Conservation (phyloP, 2,329 filamentous ascomycete species). For the Aspergillus brunneoviolaceus region DNA sequence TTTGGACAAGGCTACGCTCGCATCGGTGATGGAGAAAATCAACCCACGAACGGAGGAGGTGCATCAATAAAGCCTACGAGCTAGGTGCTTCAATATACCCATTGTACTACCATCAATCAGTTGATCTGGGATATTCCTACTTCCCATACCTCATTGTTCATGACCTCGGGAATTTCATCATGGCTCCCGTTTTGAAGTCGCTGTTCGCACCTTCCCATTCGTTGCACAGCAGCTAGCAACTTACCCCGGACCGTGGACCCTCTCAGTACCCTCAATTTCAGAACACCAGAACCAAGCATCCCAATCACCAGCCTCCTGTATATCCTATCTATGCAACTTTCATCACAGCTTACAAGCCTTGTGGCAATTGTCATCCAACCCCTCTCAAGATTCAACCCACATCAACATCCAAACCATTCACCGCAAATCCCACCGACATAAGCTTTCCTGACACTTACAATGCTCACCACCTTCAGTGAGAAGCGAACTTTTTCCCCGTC, state of each 20-base stretch:
- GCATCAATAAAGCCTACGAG: constrained; percentile 18
- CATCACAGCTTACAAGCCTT: too few relatives aligned
- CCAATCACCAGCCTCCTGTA: too few relatives aligned
- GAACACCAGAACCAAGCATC: too few relatives aligned
- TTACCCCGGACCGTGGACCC: too few relatives aligned
- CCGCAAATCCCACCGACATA: background rate
- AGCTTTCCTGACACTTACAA: background rate
- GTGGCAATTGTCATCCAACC: too few relatives aligned
- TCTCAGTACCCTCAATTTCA: too few relatives aligned
- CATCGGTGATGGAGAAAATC: constrained; percentile 39
- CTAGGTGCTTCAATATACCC: background rate
- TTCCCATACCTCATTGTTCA: background rate
- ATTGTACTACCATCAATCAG: background rate
- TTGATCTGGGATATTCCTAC: background rate
- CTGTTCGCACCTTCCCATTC: background rate
- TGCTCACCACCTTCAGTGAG: constrained; percentile 18
- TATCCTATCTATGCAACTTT: too few relatives aligned
- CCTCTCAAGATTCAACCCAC: background rate
- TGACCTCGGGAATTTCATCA: background rate
- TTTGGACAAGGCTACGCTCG: constrained; percentile 34
- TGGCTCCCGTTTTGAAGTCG: background rate
- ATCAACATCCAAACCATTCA: background rate
- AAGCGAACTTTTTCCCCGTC: constrained; percentile 31
- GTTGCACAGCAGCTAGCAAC: too few relatives aligned
- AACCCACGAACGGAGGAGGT: constrained; percentile 28